phyloP scores from a whole-genome alignment of 2,329 filamentous ascomycete genomes.

The Hymenoscyphus infarciens region DNA sequence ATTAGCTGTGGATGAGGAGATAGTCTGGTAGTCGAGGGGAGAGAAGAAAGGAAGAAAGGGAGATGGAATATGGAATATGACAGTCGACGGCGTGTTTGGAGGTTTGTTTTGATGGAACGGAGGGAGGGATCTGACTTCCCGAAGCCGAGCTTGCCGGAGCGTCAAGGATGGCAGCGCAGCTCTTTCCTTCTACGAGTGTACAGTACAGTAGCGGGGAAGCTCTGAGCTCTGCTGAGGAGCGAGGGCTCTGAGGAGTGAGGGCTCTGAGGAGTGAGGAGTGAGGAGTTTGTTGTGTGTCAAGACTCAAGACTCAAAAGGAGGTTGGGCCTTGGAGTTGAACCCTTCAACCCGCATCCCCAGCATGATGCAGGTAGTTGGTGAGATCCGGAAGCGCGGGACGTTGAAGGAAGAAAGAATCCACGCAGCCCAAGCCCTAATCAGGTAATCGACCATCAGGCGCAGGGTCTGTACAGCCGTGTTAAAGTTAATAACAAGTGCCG shows the following conservation, averaged over 20 bases:
- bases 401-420: neutral
- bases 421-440: neutral
- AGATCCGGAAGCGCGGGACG: neutral
- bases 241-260: too few species aligned
- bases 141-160: neutral
- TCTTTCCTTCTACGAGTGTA: too few species aligned
- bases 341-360: neutral
- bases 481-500: conserved; percentile 2
- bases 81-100: neutral
- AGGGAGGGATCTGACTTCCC: neutral
- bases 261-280: too few species aligned
- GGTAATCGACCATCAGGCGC: too few species aligned
- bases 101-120: neutral
- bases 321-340: neutral
- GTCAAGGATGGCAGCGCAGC: neutral
- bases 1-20: too few species aligned
- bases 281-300: too few species aligned
- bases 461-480: too few species aligned
- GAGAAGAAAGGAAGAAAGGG: too few species aligned
- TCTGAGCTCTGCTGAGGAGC: too few species aligned
- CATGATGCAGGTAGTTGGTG: neutral
- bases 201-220: neutral
- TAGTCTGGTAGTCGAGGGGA: too few species aligned
- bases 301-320: too few species aligned
- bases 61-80: too few species aligned